Percentiles rank a stretch among this genome's conserved stretches.
Evolutionary conservation across 495 filamentous ascomycete species (phyloP).

Genomic region (Hypoxylon cercidicola): DNA sequence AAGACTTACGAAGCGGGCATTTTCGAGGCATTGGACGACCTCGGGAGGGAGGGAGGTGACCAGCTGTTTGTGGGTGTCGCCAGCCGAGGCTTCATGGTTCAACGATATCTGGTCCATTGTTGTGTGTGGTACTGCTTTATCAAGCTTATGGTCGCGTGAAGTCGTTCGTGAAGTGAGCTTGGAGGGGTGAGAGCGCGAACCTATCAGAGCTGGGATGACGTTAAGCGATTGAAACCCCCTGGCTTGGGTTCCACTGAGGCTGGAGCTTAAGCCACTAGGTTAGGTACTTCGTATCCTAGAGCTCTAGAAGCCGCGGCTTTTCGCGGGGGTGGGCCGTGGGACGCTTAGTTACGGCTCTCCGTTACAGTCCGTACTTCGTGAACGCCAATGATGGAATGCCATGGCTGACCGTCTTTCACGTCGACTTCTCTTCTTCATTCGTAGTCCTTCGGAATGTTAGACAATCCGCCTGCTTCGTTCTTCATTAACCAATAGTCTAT

Average conservation of each 20-base stretch:
- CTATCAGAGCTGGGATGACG: constrained; percentile 31
- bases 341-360: constrained; percentile 35
- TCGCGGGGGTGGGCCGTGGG: constrained; percentile 28
- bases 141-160: constrained; percentile 18
- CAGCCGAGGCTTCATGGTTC: constrained; percentile 78
- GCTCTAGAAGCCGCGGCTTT: constrained; percentile 27
- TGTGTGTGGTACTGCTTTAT: background rate
- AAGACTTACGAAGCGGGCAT: constrained; percentile 85
- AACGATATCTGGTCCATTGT: constrained; percentile 67
- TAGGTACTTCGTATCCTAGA: too few relatives aligned
- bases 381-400: constrained; percentile 21
- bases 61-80: constrained; percentile 73
- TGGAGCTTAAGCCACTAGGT: constrained; percentile 30
- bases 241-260: constrained; percentile 19
- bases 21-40: constrained; percentile 90
- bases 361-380: constrained; percentile 2
- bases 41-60: constrained; percentile 78
- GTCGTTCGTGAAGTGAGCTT: background rate
- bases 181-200: constrained; percentile 20
- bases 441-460: constrained; percentile 9
- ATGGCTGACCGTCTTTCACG: constrained; percentile 3
- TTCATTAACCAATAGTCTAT: background rate
- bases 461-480: background rate
- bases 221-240: constrained; percentile 3
- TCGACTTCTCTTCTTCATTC: constrained; percentile 1